These are phyloP conservation scores for Flueggea neowawraea DNA, from an alignment of 441 rosid species.

Conservation along the genomic window DNA sequence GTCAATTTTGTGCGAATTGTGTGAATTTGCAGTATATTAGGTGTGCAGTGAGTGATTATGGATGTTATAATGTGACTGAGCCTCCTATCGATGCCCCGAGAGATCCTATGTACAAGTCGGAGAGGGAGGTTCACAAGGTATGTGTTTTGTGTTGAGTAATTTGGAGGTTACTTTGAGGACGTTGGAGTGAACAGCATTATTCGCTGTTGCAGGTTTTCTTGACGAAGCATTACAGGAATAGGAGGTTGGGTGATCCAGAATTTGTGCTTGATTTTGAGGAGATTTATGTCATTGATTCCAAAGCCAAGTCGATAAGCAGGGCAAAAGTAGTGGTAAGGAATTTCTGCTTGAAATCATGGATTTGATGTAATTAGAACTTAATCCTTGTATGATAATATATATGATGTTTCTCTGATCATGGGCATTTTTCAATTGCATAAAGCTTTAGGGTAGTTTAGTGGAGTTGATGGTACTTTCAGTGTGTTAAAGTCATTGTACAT, in stretches of 20 bases:
- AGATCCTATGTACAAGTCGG: constrained; percentile 82
- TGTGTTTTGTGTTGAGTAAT: neutral
- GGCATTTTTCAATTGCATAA: neutral
- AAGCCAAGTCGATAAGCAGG: constrained; percentile 84
- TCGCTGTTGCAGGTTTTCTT: constrained; percentile 62
- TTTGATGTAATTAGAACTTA: too few species aligned
- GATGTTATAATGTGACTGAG: constrained; percentile 80
- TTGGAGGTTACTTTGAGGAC: neutral
- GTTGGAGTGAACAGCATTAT: constrained; percentile 1
- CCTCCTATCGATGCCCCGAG: constrained; percentile 91
- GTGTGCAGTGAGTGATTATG: constrained; percentile 84
- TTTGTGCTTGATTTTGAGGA: constrained; percentile 94
- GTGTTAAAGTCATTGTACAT: too few species aligned
- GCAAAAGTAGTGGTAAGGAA: constrained; percentile 77
- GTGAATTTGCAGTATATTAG: constrained; percentile 66
- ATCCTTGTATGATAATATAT: too few species aligned
- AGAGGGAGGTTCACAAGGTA: constrained; percentile 82
- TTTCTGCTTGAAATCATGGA: neutral
- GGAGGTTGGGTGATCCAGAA: constrained; percentile 75
- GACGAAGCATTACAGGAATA: constrained; percentile 77
- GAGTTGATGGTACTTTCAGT: too few species aligned
- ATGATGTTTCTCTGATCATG: too few species aligned
- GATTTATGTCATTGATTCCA: constrained; percentile 86
- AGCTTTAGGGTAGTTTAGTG: neutral
- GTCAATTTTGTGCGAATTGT: neutral